These are phyloP conservation scores for Penicillium vulpinum DNA, from an alignment of 2,329 filamentous ascomycete species.

Conservation along the genomic window DNA sequence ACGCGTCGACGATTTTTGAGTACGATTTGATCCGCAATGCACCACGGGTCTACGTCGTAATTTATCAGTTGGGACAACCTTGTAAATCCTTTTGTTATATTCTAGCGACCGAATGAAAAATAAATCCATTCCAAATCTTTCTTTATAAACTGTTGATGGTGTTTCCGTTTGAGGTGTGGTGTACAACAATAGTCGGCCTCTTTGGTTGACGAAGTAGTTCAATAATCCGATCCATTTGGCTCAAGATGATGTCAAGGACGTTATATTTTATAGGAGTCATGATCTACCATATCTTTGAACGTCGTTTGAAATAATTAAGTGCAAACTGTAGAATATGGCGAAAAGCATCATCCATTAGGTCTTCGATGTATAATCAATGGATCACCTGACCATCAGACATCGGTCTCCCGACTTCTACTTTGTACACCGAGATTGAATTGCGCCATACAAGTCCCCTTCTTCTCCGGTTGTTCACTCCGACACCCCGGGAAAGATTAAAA, in stretches of 20 bases:
- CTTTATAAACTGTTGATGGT: neutral
- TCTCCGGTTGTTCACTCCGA: conserved; percentile 1
- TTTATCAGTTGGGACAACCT: conserved; percentile 47
- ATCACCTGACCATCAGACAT: neutral
- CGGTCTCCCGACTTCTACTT: neutral
- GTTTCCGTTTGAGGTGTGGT: neutral
- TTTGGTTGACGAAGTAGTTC: neutral
- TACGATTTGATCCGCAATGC: conserved; percentile 45
- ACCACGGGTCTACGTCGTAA: conserved; percentile 44
- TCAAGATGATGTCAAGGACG: neutral
- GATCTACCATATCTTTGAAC: neutral
- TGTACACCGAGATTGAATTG: conserved; percentile 5
- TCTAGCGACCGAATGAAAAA: neutral
- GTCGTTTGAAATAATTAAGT: neutral
- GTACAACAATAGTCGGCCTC: neutral
- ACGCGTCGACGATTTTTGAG: conserved; percentile 51
- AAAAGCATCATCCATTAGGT: neutral
- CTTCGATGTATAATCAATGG: neutral
- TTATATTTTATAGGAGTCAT: no score
- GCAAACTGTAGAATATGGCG: neutral
- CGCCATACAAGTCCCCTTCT: neutral
- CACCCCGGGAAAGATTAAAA: neutral
- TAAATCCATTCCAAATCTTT: neutral
- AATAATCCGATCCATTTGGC: neutral
- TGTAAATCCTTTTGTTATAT: neutral